Percentiles rank a stretch among this genome's conserved stretches.
phyloP scores from a whole-genome alignment of 495 filamentous ascomycete species.

The Beverwykella pulmonaria region DNA sequence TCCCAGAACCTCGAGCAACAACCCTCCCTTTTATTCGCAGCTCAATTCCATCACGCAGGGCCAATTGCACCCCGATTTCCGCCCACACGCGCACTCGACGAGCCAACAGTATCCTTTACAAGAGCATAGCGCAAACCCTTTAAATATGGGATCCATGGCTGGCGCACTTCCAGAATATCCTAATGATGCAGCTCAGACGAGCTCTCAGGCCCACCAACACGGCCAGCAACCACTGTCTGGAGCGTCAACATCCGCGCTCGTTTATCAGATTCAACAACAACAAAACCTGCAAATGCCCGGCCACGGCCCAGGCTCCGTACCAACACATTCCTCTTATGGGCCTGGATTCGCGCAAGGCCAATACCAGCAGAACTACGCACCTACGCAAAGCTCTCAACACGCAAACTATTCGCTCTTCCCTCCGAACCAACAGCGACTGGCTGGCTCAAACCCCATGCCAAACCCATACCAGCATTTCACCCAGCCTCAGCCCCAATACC shows the following conservation, averaged over 20 bases:
- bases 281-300: conserved; percentile 52
- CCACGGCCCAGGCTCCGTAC: conserved; percentile 42
- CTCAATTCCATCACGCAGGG: conserved; percentile 35
- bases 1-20: conserved; percentile 19
- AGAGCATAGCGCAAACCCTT: conserved; percentile 46
- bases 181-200: conserved; percentile 5
- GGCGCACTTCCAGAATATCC: conserved; percentile 51
- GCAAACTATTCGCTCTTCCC: conserved; percentile 13
- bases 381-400: conserved; percentile 22
- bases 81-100: conserved; percentile 9
- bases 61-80: conserved; percentile 34
- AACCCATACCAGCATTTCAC: conserved; percentile 31
- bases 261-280: conserved; percentile 47
- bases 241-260: conserved; percentile 47
- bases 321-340: conserved; percentile 19
- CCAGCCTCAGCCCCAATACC: conserved; percentile 34
- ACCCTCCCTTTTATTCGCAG: conserved; percentile 40
- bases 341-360: conserved; percentile 23
- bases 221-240: conserved; percentile 32
- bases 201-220: conserved; percentile 23
- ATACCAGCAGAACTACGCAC: conserved; percentile 40
- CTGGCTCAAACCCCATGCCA: conserved; percentile 27
- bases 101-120: conserved; percentile 17
- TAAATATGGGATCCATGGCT: conserved; percentile 54
- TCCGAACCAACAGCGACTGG: conserved; percentile 29